Percentiles rank a stretch among this genome's conserved stretches.
phyloP scores from a whole-genome alignment of 768 basidiomycete species.

The Roridomyces roridus region DNA sequence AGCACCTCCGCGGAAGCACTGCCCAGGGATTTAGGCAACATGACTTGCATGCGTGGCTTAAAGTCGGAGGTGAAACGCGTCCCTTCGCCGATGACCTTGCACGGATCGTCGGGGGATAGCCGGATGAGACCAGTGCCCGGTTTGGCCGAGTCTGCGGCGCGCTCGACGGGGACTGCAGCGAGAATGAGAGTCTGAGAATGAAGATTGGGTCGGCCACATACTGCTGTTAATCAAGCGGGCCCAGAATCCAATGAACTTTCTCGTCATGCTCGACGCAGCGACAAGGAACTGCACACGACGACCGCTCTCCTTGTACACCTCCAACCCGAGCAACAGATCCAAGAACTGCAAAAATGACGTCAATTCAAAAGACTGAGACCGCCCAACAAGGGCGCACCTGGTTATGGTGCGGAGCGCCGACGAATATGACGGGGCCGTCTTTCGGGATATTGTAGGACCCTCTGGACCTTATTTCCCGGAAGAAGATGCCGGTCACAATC shows the following conservation, averaged over 20 bases:
- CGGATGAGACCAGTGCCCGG: slow-evolving; percentile 75
- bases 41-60: slow-evolving; percentile 79
- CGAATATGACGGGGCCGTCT: slow-evolving; percentile 91
- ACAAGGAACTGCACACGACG: slow-evolving; percentile 86
- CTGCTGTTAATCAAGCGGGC: slow-evolving; percentile 84
- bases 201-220: neutral
- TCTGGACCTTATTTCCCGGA: slow-evolving; percentile 92
- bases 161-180: slow-evolving; percentile 73
- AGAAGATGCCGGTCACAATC: slow-evolving; percentile 90
- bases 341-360: slow-evolving; percentile 67
- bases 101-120: slow-evolving; percentile 78
- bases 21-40: slow-evolving; percentile 82
- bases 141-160: slow-evolving; percentile 87
- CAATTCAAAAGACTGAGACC: neutral
- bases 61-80: slow-evolving; percentile 83
- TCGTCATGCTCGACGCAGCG: slow-evolving; percentile 88
- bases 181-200: neutral
- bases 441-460: slow-evolving; percentile 94
- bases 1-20: slow-evolving; percentile 83
- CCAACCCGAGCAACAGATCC: slow-evolving; percentile 83
- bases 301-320: slow-evolving; percentile 84
- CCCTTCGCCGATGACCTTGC: slow-evolving; percentile 79
- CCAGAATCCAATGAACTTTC: slow-evolving; percentile 81
- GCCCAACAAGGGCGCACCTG: slow-evolving; percentile 55
- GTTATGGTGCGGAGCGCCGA: slow-evolving; percentile 91